A percentile compares a stretch with the other conserved stretches of the same genome.
Evolutionary conservation across 2,329 filamentous ascomycete genomes (phyloP).

Genomic region (Botrytis pseudocinerea): DNA sequence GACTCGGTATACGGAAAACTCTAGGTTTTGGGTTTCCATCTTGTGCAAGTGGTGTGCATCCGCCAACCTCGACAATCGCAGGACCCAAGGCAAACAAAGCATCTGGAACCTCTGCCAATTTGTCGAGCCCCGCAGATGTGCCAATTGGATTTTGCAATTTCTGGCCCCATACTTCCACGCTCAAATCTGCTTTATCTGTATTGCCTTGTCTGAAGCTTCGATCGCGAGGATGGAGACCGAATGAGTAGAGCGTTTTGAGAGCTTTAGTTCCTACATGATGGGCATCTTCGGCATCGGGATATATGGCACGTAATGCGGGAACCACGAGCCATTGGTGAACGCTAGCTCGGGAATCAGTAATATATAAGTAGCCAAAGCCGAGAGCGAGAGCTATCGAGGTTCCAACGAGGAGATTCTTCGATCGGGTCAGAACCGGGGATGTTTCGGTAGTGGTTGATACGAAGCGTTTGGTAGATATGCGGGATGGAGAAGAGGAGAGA

Average conservation of each 20-base stretch:
- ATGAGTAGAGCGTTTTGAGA: slow-evolving; percentile 70
- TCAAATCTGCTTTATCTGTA: slow-evolving; percentile 43
- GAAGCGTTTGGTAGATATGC: slow-evolving; percentile 26
- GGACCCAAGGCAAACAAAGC: slow-evolving; percentile 82
- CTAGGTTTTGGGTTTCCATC: slow-evolving; percentile 83
- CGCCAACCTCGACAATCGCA: slow-evolving; percentile 87
- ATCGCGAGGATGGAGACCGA: slow-evolving; percentile 81
- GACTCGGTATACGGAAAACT: slow-evolving; percentile 80
- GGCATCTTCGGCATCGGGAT: slow-evolving; percentile 84
- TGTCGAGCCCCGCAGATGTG: slow-evolving; percentile 94
- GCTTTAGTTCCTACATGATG: slow-evolving; percentile 75
- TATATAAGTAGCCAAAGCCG: slow-evolving; percentile 60
- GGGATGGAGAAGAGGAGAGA: slow-evolving; percentile 4
- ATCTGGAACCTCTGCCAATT: slow-evolving; percentile 86
- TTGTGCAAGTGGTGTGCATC: slow-evolving; percentile 84
- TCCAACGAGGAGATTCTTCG: slow-evolving; percentile 54
- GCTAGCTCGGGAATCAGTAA: slow-evolving; percentile 73
- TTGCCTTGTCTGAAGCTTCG: slow-evolving; percentile 45
- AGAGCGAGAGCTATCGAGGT: slow-evolving; percentile 53
- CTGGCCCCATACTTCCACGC: slow-evolving; percentile 69
- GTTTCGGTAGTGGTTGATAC: slow-evolving; percentile 35
- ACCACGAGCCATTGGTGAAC: slow-evolving; percentile 68
- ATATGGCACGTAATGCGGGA: slow-evolving; percentile 63
- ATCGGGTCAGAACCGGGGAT: slow-evolving; percentile 45
- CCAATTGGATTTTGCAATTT: slow-evolving; percentile 82